phyloP scores from a whole-genome alignment of 805 yeast species.

The Kluyveromyces aestuarii region DNA sequence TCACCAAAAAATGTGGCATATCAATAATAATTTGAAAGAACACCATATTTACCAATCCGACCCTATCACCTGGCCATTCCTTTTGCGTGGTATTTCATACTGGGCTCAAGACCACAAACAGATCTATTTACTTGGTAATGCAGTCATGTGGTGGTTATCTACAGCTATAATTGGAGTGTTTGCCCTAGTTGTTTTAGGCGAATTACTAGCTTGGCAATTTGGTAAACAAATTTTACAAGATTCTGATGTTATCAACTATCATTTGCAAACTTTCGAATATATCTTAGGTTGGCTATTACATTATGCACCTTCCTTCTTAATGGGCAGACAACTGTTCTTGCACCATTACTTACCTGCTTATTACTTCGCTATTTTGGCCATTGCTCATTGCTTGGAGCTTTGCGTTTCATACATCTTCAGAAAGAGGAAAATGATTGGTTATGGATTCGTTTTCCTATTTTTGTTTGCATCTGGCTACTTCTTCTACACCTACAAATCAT shows the following conservation, averaged over 20 bases:
- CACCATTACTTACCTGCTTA: slow-evolving; percentile 93
- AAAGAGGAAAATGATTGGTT: slow-evolving; percentile 36
- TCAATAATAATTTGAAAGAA: slow-evolving; percentile 59
- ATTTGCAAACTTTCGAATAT: slow-evolving; percentile 52
- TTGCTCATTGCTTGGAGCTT: slow-evolving; percentile 60
- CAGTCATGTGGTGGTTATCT: slow-evolving; percentile 70
- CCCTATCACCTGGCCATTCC: slow-evolving; percentile 68
- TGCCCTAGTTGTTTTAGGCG: slow-evolving; percentile 34
- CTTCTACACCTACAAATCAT: slow-evolving; percentile 56
- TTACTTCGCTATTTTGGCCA: slow-evolving; percentile 73
- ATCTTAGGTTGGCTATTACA: slow-evolving; percentile 65
- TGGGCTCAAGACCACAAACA: slow-evolving; percentile 57
- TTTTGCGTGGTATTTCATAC: slow-evolving; percentile 72
- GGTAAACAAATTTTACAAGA: slow-evolving; percentile 42
- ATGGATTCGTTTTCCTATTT: slow-evolving; percentile 38
- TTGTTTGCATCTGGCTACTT: slow-evolving; percentile 42
- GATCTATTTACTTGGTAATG: slow-evolving; percentile 69
- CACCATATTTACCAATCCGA: slow-evolving; percentile 64
- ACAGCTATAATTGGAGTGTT: slow-evolving; percentile 46
- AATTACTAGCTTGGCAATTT: slow-evolving; percentile 55
- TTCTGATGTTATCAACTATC: slow-evolving; percentile 53
- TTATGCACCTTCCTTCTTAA: slow-evolving; percentile 66
- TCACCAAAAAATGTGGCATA: slow-evolving; percentile 68
- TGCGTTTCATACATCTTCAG: slow-evolving; percentile 36
- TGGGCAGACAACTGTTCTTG: slow-evolving; percentile 88